phyloP scores from a whole-genome alignment of 129 eudicot genomes.

The Chrysanthemum seticuspe region DNA sequence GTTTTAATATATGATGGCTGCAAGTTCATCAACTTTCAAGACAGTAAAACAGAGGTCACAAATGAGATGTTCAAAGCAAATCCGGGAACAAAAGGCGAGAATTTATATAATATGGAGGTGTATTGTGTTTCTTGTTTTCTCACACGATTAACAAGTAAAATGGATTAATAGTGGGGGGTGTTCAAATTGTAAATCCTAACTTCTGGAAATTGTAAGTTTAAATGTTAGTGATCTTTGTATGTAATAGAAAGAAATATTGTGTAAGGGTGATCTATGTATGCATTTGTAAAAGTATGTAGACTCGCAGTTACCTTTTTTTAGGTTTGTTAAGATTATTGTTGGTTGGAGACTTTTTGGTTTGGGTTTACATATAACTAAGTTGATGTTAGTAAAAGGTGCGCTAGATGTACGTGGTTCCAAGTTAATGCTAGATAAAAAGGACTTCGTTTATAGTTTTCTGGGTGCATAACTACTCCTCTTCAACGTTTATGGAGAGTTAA shows the following conservation, averaged over 20 bases:
- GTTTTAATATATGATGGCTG: constrained; percentile 26
- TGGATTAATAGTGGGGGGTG: background rate
- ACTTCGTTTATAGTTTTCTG: too few species aligned
- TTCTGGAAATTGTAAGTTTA: constrained; percentile 22
- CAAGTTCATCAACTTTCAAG: constrained; percentile 37
- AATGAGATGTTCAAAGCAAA: constrained; percentile 62
- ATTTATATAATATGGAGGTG: constrained; percentile 92
- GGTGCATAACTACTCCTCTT: too few species aligned
- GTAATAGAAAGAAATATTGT: constrained; percentile 8
- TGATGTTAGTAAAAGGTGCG: too few species aligned
- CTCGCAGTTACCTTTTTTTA: too few species aligned
- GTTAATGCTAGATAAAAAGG: too few species aligned
- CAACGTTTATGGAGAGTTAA: too few species aligned
- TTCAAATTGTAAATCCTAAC: constrained; percentile 1
- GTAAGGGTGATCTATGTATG: background rate
- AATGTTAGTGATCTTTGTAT: background rate
- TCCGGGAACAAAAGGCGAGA: constrained; percentile 62
- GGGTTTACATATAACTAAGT: too few species aligned
- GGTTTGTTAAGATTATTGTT: too few species aligned
- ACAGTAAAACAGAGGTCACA: constrained; percentile 43
- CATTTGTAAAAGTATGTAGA: too few species aligned
- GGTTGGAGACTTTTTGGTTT: too few species aligned
- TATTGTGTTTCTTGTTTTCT: constrained; percentile 67
- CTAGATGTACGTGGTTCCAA: too few species aligned
- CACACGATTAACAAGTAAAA: constrained; percentile 49